phyloP scores from a whole-genome alignment of 192 early-diverging fungal genomes.

The Backusella westeae region DNA sequence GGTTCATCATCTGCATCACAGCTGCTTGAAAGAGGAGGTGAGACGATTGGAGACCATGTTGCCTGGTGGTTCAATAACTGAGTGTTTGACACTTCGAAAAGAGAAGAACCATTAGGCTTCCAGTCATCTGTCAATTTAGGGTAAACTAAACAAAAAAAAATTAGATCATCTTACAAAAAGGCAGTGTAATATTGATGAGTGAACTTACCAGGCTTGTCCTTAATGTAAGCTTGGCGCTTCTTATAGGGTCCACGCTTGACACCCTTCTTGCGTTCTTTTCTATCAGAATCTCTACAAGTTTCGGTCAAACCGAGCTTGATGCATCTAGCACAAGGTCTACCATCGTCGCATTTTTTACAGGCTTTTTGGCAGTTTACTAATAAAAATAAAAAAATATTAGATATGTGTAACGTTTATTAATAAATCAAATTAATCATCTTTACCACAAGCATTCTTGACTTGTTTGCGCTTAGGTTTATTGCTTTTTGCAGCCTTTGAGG shows the following conservation, averaged over 20 bases:
- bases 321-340: conserved; percentile 81
- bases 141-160: conserved; percentile 7
- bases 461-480: conserved; percentile 58
- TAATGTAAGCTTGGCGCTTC: conserved; percentile 34
- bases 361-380: conserved; percentile 83
- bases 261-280: conserved; percentile 82
- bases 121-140: conserved; percentile 11
- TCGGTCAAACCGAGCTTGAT: conserved; percentile 63
- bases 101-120: neutral
- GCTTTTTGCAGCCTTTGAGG: neutral
- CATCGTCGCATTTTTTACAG: conserved; percentile 91
- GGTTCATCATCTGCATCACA: neutral
- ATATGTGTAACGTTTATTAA: neutral
- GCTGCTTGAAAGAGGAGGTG: neutral
- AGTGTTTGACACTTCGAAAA: conserved; percentile 6
- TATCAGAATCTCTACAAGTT: conserved; percentile 70
- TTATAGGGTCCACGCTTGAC: conserved; percentile 87
- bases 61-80: neutral
- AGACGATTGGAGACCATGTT: conserved; percentile 2
- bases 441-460: conserved; percentile 91
- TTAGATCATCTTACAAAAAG: neutral
- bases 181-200: neutral
- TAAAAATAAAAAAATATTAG: neutral
- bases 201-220: conserved; percentile 13
- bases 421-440: conserved; percentile 20